Base-by-base conservation (phyloP, 148 eudicot genomes). In the Heliamphora exappendiculata region DNA sequence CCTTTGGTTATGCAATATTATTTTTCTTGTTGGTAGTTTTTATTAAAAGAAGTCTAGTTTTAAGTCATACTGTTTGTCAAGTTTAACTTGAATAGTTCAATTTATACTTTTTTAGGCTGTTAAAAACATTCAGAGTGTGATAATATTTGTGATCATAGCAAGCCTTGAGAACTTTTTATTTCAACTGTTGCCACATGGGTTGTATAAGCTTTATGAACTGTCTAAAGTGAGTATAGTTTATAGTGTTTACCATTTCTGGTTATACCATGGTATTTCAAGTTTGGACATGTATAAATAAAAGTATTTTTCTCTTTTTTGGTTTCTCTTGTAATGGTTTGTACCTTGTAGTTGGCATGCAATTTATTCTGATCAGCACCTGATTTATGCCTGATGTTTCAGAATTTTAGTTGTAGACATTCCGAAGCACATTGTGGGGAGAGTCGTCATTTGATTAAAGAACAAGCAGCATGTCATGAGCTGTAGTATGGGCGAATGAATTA, bases 391-490 rank as follows among this genome's bases (percentile, higher is more conserved):
- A 45, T 62, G 70, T 60, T 75, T 63, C 45, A 20, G 7, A 62
- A 1, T 45, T 31, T 10, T 17, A 5, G 57, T 75, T 76, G 72
- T 51, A 64, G 36, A 24, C 45, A 22, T 73, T 54, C 71, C 41
- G 76, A 42, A 64, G 60, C 71, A 63, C 45, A 45, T 64, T 5
- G 28, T 62, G 57, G 44, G 58, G 41, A 34, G 20, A 29, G n/a
- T 65, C 62, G 36, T 31, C 36, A n/a, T 51, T 73, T 78, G 76
- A 78, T 39, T 34, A 62, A 71, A 49, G 70, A 44, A 57, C 24
- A 58, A 59, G 39, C 33, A 64, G 26, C 26, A 36, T 13, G 36
- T 16, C 77, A 60, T 49, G 28, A 53, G 53, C 81, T 19, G 4
- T 72, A 53, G 28, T 28, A 7, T 54, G 51, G 51, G 65, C 17